Conservation (phyloP, 768 basidiomycete species). For the Leccinum arenicola region DNA sequence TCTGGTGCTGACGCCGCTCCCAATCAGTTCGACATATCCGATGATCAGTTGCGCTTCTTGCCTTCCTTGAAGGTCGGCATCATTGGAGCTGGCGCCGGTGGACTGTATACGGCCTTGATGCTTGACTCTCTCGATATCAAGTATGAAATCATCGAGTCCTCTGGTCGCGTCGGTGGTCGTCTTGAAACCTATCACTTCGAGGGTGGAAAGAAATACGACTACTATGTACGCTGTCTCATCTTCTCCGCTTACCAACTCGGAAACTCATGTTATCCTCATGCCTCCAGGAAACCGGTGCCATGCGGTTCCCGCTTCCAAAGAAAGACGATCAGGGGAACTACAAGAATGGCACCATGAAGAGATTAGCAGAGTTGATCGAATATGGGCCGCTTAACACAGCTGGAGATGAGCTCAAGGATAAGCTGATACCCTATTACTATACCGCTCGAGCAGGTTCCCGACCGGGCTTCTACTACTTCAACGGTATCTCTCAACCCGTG, state of each 20-base stretch:
- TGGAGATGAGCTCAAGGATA: conserved; percentile 14
- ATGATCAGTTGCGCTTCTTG: background rate
- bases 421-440: conserved; percentile 22
- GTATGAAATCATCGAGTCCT: conserved; percentile 47
- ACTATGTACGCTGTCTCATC: conserved; percentile 30
- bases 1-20: background rate
- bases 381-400: conserved; percentile 26
- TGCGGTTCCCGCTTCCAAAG: conserved; percentile 34
- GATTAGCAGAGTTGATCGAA: conserved; percentile 31
- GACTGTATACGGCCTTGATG: conserved; percentile 45
- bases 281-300: conserved; percentile 39
- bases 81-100: conserved; percentile 23
- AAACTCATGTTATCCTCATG: background rate
- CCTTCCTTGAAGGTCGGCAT: conserved; percentile 16
- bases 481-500: conserved; percentile 1
- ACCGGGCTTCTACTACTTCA: conserved; percentile 12
- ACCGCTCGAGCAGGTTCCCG: conserved; percentile 8
- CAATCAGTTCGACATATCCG: background rate
- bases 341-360: conserved; percentile 30
- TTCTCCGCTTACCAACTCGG: background rate
- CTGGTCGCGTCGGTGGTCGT: conserved; percentile 41
- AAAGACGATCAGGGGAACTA: conserved; percentile 11
- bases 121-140: conserved; percentile 39
- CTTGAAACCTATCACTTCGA: conserved; percentile 42
- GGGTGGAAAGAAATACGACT: conserved; percentile 30